Evolutionary conservation across 1,284 basidiomycete species (phyloP).

Genomic region (Leccinum fuscescens): DNA sequence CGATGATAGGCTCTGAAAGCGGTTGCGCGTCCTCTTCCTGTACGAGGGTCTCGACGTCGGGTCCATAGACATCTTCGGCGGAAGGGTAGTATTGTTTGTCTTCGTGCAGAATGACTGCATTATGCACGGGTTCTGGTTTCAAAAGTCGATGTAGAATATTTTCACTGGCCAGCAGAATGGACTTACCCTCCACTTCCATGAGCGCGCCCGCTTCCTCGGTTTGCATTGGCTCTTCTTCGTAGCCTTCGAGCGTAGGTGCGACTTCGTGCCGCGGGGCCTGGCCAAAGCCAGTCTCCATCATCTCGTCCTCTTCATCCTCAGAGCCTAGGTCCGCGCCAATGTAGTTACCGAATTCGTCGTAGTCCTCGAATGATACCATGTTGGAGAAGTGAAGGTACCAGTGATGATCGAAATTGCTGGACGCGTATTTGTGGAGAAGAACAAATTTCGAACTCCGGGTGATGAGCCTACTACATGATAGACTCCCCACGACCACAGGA

Average conservation of each 20-base stretch:
- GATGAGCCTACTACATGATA: neutral
- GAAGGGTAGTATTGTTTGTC: constrained; percentile 98
- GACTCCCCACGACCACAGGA: constrained; percentile 13
- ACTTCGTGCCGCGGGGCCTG: constrained; percentile 35
- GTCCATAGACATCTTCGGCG: constrained; percentile 89
- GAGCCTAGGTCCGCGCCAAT: constrained; percentile 92
- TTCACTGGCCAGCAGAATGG: neutral
- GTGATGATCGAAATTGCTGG: constrained; percentile 13
- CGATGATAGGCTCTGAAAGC: constrained; percentile 92
- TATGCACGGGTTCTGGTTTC: constrained; percentile 64
- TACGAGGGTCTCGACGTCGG: constrained; percentile 93
- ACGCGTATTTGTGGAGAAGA: constrained; percentile 24
- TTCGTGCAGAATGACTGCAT: constrained; percentile 91
- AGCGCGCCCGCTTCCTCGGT: constrained; percentile 60
- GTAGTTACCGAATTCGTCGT: constrained; percentile 94
- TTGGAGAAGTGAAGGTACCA: constrained; percentile 3
- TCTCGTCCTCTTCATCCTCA: constrained; percentile 71
- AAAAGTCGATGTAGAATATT: constrained; percentile 4
- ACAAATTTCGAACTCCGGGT: constrained; percentile 37
- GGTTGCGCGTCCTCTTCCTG: constrained; percentile 99
- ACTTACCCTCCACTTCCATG: constrained; percentile 81
- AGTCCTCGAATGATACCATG: constrained; percentile 84
- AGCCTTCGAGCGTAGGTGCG: constrained; percentile 69
- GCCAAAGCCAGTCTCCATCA: constrained; percentile 50
- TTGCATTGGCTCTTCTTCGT: constrained; percentile 62